A percentile compares a stretch with the other conserved stretches of the same genome.
Conservation (phyloP, 2,329 filamentous ascomycete species). For the Grosmannia serpens region DNA sequence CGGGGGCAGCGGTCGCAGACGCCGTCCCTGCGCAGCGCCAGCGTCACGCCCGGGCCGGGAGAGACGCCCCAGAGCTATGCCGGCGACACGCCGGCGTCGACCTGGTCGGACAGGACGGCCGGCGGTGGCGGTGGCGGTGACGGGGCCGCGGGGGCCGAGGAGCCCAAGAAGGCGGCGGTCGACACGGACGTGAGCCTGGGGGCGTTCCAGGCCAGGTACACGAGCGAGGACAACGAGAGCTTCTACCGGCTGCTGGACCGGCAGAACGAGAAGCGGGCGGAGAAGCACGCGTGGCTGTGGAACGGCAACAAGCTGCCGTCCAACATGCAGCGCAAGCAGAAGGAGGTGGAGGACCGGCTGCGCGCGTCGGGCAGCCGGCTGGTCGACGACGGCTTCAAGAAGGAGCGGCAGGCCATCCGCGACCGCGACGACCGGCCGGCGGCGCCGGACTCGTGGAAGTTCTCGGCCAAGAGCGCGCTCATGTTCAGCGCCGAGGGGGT, state of each 20-base stretch:
- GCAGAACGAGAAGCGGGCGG: constrained; percentile 72
- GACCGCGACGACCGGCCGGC: constrained; percentile 58
- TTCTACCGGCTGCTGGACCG: constrained; percentile 88
- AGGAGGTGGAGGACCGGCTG: constrained; percentile 45
- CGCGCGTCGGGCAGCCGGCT: constrained; percentile 29
- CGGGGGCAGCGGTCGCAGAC: not conserved
- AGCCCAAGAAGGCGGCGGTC: constrained; percentile 32
- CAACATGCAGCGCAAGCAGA: constrained; percentile 64
- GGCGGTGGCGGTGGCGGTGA: not conserved
- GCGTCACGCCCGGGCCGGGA: not conserved
- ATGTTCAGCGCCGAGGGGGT: constrained; percentile 72
- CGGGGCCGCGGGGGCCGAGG: constrained; percentile 9
- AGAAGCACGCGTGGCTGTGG: constrained; percentile 86
- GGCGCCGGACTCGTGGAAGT: constrained; percentile 64
- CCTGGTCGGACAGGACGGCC: constrained; percentile 14
- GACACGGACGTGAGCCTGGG: constrained; percentile 72
- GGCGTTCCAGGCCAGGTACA: constrained; percentile 85
- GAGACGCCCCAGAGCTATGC: constrained; percentile 55
- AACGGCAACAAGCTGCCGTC: constrained; percentile 73
- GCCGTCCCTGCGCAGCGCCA: not conserved
- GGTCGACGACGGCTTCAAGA: constrained; percentile 44
- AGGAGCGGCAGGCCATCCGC: constrained; percentile 49
- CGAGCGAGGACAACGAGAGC: constrained; percentile 94
- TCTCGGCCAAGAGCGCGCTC: constrained; percentile 64
- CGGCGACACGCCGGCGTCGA: constrained; percentile 63